Evolutionary conservation across 768 basidiomycete species (phyloP), one percentile per base, ranked within the genome.

Genomic region (Lactarius psammicola): DNA sequence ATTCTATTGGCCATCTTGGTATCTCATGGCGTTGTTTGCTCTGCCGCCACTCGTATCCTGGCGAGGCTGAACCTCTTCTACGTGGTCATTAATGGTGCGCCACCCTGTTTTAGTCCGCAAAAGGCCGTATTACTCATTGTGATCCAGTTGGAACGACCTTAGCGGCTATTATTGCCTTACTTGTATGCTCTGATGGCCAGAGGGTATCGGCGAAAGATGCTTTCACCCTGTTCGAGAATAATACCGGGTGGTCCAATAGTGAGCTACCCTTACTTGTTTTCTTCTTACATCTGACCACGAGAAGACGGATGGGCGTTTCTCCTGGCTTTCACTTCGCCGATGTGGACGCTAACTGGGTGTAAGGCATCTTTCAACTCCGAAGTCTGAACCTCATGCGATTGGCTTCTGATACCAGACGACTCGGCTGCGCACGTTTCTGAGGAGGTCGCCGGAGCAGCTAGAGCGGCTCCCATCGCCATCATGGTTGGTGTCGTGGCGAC

Each of bases 321-420:
- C 67, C 73, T 90, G 54, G 80, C 89, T 0, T 89, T 90, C 71
- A 88, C 87, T 0, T 79, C 89, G 1, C 86, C 88, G 0, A 90
- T 90, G 89, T 90, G 88, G 88, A 89, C 87, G 3, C 75, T 90
- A 62, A 90, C 89, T 2, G 89, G 88, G 66, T 90, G 88, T 89
- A 62, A 70, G 86, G 75, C 30, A 6, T 46, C 51, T 26, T 38
- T 20, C 6, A 10, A 18, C 54, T 66, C 3, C 4, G 4, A 26
- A 59, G 4, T 28, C 56, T 23, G 18, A 20, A 23, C 33, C 44
- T 63, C 28, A 33, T 18, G n/a, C 26, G 67, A 65, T 59, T 49
- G 66, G 17, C 13, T 26, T 44, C 23, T 30, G 49, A 57, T 30
- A 42, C 15, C 67, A 89, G 88, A 90, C 68, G 88, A 90, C 71